These are phyloP conservation scores for Amanita muscaria DNA, from an alignment of 768 basidiomycete genomes.

Conservation along the genomic window DNA sequence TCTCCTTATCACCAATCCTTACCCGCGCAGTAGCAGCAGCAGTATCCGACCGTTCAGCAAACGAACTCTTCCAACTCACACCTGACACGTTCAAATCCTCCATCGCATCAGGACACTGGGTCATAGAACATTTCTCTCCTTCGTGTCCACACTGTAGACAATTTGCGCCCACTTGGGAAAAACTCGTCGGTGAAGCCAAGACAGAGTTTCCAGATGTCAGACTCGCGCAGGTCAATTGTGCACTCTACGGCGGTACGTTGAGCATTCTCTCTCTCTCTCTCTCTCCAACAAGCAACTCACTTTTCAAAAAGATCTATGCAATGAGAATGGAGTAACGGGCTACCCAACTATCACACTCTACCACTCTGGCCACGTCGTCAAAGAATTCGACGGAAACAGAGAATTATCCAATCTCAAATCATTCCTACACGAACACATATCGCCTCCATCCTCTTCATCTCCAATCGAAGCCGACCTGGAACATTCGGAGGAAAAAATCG, in stretches of 20 bases:
- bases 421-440: conserved; percentile 35
- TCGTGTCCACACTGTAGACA: conserved; percentile 72
- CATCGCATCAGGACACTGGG: conserved; percentile 56
- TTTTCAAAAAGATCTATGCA: conserved; percentile 65
- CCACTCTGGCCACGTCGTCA: conserved; percentile 51
- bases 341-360: conserved; percentile 78
- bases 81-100: conserved; percentile 51
- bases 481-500: too few species aligned
- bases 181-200: conserved; percentile 47
- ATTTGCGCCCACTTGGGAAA: conserved; percentile 79
- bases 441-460: conserved; percentile 6
- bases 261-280: background rate
- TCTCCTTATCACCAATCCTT: too few species aligned
- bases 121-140: conserved; percentile 85
- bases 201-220: conserved; percentile 43
- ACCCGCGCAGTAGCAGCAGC: too few species aligned
- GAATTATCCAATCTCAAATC: conserved; percentile 48
- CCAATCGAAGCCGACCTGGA: conserved; percentile 13
- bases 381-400: conserved; percentile 46
- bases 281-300: too few species aligned
- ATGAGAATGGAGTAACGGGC: conserved; percentile 51
- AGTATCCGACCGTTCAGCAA: too few species aligned
- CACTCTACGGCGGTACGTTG: conserved; percentile 16
- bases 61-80: conserved; percentile 35
- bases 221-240: conserved; percentile 77